Conservation (phyloP, 2,329 filamentous ascomycete genomes). For the Elsinoe ampelina region DNA sequence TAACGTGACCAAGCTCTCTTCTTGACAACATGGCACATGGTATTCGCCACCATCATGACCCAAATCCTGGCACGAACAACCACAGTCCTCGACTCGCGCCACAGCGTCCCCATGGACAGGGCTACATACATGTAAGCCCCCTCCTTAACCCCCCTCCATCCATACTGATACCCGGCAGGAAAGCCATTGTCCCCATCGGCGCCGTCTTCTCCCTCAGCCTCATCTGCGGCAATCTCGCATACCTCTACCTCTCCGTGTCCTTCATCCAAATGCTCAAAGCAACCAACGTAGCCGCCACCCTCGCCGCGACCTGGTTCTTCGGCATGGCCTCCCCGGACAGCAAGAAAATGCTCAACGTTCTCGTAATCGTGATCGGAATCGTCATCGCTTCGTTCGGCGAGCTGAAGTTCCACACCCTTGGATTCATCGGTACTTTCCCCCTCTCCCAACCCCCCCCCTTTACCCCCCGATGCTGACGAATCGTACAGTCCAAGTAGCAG, state of each 20-base stretch:
- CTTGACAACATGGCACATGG: conserved; percentile 90
- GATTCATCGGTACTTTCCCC: conserved; percentile 45
- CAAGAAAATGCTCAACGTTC: conserved; percentile 85
- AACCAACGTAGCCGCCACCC: conserved; percentile 86
- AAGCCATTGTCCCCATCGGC: conserved; percentile 89
- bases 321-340: conserved; percentile 76
- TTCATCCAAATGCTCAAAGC: conserved; percentile 99
- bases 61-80: conserved; percentile 88
- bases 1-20: conserved; percentile 55
- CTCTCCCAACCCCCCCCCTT: no score
- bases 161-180: conserved; percentile 42
- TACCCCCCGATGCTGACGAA: no score
- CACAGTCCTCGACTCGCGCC: conserved; percentile 80
- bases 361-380: conserved; percentile 88
- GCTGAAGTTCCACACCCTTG: conserved; percentile 79
- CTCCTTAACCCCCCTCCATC: conserved; percentile 79
- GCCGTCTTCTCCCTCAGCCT: conserved; percentile 92
- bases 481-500: conserved; percentile 58
- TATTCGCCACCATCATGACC: conserved; percentile 88
- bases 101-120: conserved; percentile 94
- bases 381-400: conserved; percentile 91
- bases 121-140: conserved; percentile 65
- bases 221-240: conserved; percentile 93
- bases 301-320: conserved; percentile 80
- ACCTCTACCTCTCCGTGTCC: conserved; percentile 87